Conservation (phyloP, 2,329 filamentous ascomycete species). For the Bipolaris bicolor region DNA sequence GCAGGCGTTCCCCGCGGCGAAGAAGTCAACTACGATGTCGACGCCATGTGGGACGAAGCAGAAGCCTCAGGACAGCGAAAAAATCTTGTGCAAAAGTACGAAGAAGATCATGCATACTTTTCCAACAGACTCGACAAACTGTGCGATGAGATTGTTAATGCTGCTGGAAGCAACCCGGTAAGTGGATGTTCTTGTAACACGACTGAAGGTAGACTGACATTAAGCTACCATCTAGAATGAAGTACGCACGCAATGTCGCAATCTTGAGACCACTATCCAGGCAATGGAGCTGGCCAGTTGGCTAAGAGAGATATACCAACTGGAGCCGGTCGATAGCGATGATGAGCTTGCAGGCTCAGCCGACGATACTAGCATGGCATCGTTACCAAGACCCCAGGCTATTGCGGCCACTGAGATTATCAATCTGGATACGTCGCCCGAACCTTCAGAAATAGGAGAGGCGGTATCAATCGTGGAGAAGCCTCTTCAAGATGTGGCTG, state of each 20-base stretch:
- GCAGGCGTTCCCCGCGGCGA: conserved; percentile 13
- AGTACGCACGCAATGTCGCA: conserved; percentile 62
- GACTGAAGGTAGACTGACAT: background rate
- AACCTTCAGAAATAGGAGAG: conserved; percentile 8
- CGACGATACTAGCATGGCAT: background rate
- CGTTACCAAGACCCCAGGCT: background rate
- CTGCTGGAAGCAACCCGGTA: conserved; percentile 57
- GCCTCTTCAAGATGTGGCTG: background rate
- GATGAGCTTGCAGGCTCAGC: conserved; percentile 2
- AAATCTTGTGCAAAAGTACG: conserved; percentile 19
- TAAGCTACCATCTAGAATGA: conserved; percentile 40
- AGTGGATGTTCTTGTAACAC: background rate
- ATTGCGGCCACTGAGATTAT: conserved; percentile 16
- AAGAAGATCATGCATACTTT: conserved; percentile 23
- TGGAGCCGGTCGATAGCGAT: conserved; percentile 10
- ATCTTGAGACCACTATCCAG: conserved; percentile 69
- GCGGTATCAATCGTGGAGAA: background rate
- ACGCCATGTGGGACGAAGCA: conserved; percentile 29
- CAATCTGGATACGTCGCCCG: conserved; percentile 28
- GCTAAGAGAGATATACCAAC: conserved; percentile 41
- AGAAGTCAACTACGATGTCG: conserved; percentile 22
- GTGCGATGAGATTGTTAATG: conserved; percentile 24
- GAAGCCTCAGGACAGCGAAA: conserved; percentile 20
- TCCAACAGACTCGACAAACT: conserved; percentile 25
- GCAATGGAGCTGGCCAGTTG: conserved; percentile 62